Base-by-base conservation (phyloP, 2,329 filamentous ascomycete genomes). In the Aspergillus sergii region DNA sequence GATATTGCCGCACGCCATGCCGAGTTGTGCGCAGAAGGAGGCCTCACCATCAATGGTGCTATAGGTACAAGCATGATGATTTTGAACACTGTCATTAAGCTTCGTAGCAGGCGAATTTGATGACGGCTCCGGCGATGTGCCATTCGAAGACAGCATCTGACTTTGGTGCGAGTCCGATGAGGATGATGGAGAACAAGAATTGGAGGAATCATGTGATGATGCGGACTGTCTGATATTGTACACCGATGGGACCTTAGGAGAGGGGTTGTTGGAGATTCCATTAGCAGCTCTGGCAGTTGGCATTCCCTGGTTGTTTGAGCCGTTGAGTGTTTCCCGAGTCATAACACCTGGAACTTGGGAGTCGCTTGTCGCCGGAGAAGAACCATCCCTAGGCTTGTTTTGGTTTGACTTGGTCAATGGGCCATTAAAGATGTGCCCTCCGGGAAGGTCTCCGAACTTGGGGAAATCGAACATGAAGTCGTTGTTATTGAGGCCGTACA, bases 391-490 rank as follows among this genome's bases (percentile, higher is more conserved):
- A 70, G 75, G 8, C 71, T 72, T 62, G 73, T 77, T 67, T 66
- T 70, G 62, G 55, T 67, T 57, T 10, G 68, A 59, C 53, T 72
- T 78, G 34, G 71, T 65, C 54, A 79, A 68, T 10, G 80, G 75
- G n/a, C 79, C 76, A 61, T 82, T 83, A 64, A 86, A 82, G 14
- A 86, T 79, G 64, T 85, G 83, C 4, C 81, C 78, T 32, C 81
- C 82, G 23, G 86, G 85, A 30, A 96, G 85, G 63, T 89, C 86
- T 54, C 95, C 95, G 72, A 99, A 98, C 75, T 91, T 94, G 68
- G 95, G 94, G 68, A 98, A 98, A 69, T 98, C 94, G 71, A 99
- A 98, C 69, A 94, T 90, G 75, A 98, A 98, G 75, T 91, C 93
- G 75, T 91, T 90, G 66, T 91, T 90, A 71, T 84, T 88, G 60